Conservation (phyloP, 169 alveolate species). For the Cryptosporidium parvum region DNA sequence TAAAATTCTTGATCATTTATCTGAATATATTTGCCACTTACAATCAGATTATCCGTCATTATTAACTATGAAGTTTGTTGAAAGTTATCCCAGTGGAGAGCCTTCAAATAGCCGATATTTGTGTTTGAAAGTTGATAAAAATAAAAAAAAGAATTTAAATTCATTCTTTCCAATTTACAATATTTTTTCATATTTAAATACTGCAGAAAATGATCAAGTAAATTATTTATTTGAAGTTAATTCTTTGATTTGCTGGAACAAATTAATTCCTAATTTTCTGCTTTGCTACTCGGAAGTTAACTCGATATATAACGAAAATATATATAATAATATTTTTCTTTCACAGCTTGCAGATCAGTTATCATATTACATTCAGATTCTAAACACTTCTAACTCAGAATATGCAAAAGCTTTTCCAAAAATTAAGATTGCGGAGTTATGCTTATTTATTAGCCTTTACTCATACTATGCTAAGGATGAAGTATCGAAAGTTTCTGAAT, state of each 20-base stretch:
- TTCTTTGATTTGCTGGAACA: conserved; percentile 28
- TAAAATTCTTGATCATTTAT: conserved; percentile 14
- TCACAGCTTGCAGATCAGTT: conserved; percentile 50
- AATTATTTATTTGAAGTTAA: conserved; percentile 10
- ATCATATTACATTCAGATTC: background rate
- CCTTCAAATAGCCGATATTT: background rate
- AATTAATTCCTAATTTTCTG: conserved; percentile 33
- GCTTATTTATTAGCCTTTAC: conserved; percentile 37
- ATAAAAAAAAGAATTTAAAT: background rate
- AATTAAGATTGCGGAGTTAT: conserved; percentile 28
- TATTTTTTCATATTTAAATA: conserved; percentile 26
- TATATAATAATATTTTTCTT: background rate
- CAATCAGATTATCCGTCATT: background rate
- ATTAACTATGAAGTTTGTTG: background rate
- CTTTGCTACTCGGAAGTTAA: conserved; percentile 2
- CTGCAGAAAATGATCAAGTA: background rate
- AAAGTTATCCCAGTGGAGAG: background rate
- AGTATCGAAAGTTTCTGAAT: conserved; percentile 4
- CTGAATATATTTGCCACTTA: conserved; percentile 17
- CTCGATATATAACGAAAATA: background rate
- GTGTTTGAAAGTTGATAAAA: background rate
- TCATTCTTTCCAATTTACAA: conserved; percentile 2
- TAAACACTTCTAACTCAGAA: background rate
- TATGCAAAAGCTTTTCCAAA: background rate
- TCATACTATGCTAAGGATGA: conserved; percentile 20